These are phyloP conservation scores for Rhodotorula glutinis DNA, from an alignment of 1,284 basidiomycete genomes.

Conservation along the genomic window DNA sequence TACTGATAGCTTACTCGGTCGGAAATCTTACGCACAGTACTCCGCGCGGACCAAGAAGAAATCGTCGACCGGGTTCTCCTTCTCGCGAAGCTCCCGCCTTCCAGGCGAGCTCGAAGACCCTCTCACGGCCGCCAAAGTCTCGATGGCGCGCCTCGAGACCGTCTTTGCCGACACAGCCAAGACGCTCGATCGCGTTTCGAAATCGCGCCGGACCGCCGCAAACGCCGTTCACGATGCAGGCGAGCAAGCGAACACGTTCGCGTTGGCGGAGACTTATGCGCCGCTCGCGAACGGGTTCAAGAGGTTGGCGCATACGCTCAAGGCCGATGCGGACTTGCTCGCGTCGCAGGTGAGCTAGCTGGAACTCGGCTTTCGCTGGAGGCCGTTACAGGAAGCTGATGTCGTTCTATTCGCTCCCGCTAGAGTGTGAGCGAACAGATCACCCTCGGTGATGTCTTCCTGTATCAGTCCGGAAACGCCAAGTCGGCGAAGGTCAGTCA, in stretches of 20 bases:
- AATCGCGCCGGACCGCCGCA: conserved; percentile 51
- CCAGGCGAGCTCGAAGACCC: conserved; percentile 58
- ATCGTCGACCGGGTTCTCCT: conserved; percentile 45
- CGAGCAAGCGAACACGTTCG: conserved; percentile 78
- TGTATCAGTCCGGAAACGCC: conserved; percentile 92
- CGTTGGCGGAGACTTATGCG: conserved; percentile 78
- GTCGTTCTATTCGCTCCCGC: no score
- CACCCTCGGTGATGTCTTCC: conserved; percentile 82
- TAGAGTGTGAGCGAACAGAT: conserved; percentile 83
- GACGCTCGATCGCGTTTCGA: conserved; percentile 75
- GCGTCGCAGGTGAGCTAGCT: conserved; percentile 22
- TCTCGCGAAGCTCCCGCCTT: conserved; percentile 37
- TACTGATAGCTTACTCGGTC: no score
- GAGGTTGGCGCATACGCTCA: conserved; percentile 35
- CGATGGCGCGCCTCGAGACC: conserved; percentile 81
- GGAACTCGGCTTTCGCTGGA: no score
- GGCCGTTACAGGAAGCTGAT: no score
- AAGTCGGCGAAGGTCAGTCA: conserved; percentile 68
- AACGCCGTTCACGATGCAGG: conserved; percentile 33
- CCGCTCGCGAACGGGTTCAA: conserved; percentile 45
- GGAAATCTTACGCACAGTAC: conserved; percentile 42
- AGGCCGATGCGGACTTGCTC: conserved; percentile 31
- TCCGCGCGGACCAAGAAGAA: conserved; percentile 32
- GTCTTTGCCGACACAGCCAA: conserved; percentile 85
- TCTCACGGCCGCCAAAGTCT: conserved; percentile 78